Percentiles rank a stretch among this genome's conserved stretches.
These are phyloP conservation scores for Starmerella davenportii DNA, from an alignment of 805 yeast species.

Conservation along the genomic window DNA sequence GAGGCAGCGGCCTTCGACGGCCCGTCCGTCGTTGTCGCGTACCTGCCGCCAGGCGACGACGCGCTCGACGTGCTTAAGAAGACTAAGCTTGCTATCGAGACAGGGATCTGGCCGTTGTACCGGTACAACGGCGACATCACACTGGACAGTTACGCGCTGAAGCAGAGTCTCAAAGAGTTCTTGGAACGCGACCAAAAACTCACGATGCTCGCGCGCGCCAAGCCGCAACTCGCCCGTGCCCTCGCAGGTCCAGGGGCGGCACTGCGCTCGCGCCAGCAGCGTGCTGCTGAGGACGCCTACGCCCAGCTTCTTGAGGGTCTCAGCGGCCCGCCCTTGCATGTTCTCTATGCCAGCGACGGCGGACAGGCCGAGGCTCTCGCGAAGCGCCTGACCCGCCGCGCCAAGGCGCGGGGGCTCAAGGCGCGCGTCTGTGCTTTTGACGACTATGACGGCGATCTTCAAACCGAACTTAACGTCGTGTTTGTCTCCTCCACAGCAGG, in stretches of 20 bases:
- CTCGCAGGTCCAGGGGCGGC: conserved; percentile 47
- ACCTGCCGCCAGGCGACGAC: conserved; percentile 55
- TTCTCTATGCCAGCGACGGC: conserved; percentile 81
- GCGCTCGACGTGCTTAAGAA: conserved; percentile 64
- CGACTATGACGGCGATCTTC: conserved; percentile 41
- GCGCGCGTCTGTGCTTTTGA: conserved; percentile 51
- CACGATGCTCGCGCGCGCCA: conserved; percentile 49
- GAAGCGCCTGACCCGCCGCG: conserved; percentile 59
- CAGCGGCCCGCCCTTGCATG: conserved; percentile 78
- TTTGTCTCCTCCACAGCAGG: conserved; percentile 63
- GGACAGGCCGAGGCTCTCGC: conserved; percentile 77
- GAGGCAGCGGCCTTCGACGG: conserved; percentile 85
- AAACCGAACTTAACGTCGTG: conserved; percentile 53
- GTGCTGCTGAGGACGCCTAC: conserved; percentile 60
- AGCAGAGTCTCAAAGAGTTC: conserved; percentile 58
- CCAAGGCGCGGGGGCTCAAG: conserved; percentile 61
- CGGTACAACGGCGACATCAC: conserved; percentile 59
- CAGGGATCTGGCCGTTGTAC: conserved; percentile 94
- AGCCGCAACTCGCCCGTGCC: conserved; percentile 63
- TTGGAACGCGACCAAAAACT: conserved; percentile 80
- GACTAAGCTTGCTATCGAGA: conserved; percentile 75
- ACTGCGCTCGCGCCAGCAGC: conserved; percentile 39
- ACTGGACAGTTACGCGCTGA: conserved; percentile 68
- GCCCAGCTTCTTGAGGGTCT: conserved; percentile 64
- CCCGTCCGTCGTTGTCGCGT: conserved; percentile 81